phyloP scores from a whole-genome alignment of 1,284 basidiomycete genomes.

The Tylopilus sp. region DNA sequence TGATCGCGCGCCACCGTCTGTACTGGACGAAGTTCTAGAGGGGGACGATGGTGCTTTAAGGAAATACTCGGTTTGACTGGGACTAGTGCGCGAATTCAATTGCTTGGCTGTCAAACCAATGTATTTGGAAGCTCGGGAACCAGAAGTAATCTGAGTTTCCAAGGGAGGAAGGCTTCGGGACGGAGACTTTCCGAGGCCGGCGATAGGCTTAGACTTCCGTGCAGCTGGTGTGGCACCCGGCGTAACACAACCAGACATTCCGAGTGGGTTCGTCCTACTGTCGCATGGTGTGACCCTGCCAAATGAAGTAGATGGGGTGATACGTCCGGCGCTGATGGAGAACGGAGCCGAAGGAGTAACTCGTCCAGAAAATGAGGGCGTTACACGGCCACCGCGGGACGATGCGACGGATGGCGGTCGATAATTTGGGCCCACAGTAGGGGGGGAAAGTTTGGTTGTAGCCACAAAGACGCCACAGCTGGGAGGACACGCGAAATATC shows the following conservation, averaged over 20 bases:
- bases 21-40: conserved; percentile 25
- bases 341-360: conserved; percentile 46
- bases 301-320: conserved; percentile 41
- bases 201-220: conserved; percentile 29
- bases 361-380: conserved; percentile 43
- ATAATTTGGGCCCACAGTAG: conserved; percentile 58
- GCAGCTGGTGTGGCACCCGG: conserved; percentile 36
- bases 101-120: conserved; percentile 80
- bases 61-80: conserved; percentile 22
- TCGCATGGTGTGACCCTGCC: conserved; percentile 39
- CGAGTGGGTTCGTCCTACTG: conserved; percentile 22
- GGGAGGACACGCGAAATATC: conserved; percentile 85
- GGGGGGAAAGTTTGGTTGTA: conserved; percentile 72
- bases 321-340: conserved; percentile 41
- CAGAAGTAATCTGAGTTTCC: conserved; percentile 61
- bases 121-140: conserved; percentile 82
- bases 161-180: conserved; percentile 34
- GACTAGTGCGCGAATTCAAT: conserved; percentile 47
- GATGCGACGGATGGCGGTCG: conserved; percentile 83
- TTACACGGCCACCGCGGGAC: conserved; percentile 56
- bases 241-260: conserved; percentile 41
- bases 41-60: conserved; percentile 27
- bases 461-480: conserved; percentile 91
- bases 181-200: conserved; percentile 23
- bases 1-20: conserved; percentile 17